Percentiles rank a stretch among this genome's conserved stretches.
Conservation (phyloP, 2,329 filamentous ascomycete genomes). For the Lecanicillium sp. region DNA sequence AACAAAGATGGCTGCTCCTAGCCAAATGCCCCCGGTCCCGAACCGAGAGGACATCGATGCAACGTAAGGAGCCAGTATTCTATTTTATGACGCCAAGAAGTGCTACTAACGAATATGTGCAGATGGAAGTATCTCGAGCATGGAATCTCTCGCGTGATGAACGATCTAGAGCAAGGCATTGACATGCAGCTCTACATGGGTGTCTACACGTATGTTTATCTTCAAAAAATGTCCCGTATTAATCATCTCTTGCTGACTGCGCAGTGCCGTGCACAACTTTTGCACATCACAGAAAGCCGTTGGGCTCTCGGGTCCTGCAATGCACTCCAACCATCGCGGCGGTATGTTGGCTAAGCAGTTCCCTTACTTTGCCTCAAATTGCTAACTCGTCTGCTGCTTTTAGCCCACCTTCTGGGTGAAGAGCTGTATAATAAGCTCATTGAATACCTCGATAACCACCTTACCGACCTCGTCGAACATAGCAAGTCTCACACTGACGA, state of each 20-base stretch:
- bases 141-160: slow-evolving; percentile 90
- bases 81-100: slow-evolving; percentile 6
- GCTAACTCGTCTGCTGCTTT: not conserved
- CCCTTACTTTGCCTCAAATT: not conserved
- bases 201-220: slow-evolving; percentile 65
- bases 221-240: not conserved
- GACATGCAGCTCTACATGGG: slow-evolving; percentile 98
- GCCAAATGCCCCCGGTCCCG: slow-evolving; percentile 47
- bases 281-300: slow-evolving; percentile 96
- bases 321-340: slow-evolving; percentile 43
- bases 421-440: slow-evolving; percentile 92
- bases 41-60: slow-evolving; percentile 53
- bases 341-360: slow-evolving; percentile 35
- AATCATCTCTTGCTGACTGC: slow-evolving; percentile 25
- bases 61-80: slow-evolving; percentile 27
- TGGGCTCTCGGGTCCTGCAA: slow-evolving; percentile 38
- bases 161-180: slow-evolving; percentile 81
- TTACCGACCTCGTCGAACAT: slow-evolving; percentile 59
- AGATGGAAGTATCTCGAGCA: slow-evolving; percentile 87
- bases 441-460: slow-evolving; percentile 71
- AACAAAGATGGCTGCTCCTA: slow-evolving; percentile 24
- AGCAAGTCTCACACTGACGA: slow-evolving; percentile 82
- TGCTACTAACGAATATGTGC: slow-evolving; percentile 15
- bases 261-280: slow-evolving; percentile 90
- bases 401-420: slow-evolving; percentile 89